Evolutionary conservation across 2,329 filamentous ascomycete species (phyloP), one percentile per base, ranked within the genome.

Genomic region (Madurella mycetomatis): DNA sequence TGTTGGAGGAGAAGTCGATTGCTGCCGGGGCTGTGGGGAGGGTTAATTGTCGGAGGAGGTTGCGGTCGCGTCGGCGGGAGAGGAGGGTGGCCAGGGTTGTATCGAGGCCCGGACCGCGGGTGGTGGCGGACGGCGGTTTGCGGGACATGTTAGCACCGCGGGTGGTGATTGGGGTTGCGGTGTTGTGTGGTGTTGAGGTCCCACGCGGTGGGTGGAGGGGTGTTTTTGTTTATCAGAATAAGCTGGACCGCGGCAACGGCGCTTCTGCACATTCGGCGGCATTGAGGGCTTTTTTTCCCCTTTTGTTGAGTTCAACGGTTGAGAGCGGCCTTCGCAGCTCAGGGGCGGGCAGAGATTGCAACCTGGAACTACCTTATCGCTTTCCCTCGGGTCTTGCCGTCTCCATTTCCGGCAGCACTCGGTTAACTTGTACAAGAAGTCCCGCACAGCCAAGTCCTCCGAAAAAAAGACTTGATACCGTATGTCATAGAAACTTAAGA

Each of bases 1-100:
- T 82, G 67, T 91, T 86, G 65, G 89, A 92, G 18, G 86, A 85
- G 65, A 95, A 88, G 71, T 95, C 90, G 47, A 85, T 81, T 18
- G 44, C 82, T 86, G 17, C 78, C 83, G 1, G 86, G 78, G 0
- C 4, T 37, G 34, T 4, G 13, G 34, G 34, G 34, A 37, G 34
- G 34, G 34, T 37, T 11, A 37, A 15, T 15, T 37, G 34, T 37
- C 34, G 34, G 34, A 37, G 19, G 42, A 34, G 30, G 25, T 58
- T 9, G 70, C 34, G 34, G 13, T 11, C 34, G 11, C 13, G 34
- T 4, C 34, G 34, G 34, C 34, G 34, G 25, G 58, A 53, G 41
- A 73, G 64, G 16, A 66, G 57, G 8, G 62, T 54, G 16, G 57
- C 56, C 51, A 70, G 63, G 2, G 56, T 54, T 11, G 63, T 53